Base-by-base conservation (phyloP, 2,329 filamentous ascomycete genomes). In the Gnomoniopsis smithogilvyi region DNA sequence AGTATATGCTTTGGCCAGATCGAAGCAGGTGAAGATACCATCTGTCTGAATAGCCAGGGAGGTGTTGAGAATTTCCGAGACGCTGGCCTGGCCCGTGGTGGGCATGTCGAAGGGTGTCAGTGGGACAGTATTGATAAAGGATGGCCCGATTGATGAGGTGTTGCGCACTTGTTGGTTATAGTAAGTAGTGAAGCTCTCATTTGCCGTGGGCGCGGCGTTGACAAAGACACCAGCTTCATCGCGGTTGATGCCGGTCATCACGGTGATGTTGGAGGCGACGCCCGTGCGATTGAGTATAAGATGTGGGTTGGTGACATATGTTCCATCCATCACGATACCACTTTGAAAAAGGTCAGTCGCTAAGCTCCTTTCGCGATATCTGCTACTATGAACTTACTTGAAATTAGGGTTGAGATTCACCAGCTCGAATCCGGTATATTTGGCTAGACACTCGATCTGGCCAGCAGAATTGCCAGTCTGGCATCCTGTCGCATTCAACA, bases 221-320 rank as follows among this genome's bases (percentile, higher is more conserved):
- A 69, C 60, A 30, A 65, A 51, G 8, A 69, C 63, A 50, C 67
- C 67, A 17, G 61, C 51, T 58, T 70, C 69, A 64, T 71, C 68
- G 30, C 74, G 69, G 65, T 72, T 75, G 47, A 68, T 64, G 62
- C 74, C 75, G 6, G 71, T 68, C 63, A 76, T 67, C 47, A 75
- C 65, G 17, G 67, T 65, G 11, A 76, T 67, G 54, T 66, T 62
- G 21, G 64, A 51, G 1, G 66, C 59, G 45, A 62, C 62, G 34
- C 64, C 64, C 22, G 66, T 60, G 1, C 63, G 58, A 62, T 70
- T 69, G 56, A 73, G 64, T n/a, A 66, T 51, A 1, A 73, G 67
- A 46, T 63, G 61, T 36, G 59, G 63, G 21, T 64, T 56, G n/a
- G 57, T 59, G 15, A 73, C 59, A 62, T 67, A 71, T 7, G 58